Percentiles rank a stretch among this genome's conserved stretches.
These are phyloP conservation scores for Phallus indusiatus DNA, from an alignment of 768 basidiomycete species.

Conservation along the genomic window DNA sequence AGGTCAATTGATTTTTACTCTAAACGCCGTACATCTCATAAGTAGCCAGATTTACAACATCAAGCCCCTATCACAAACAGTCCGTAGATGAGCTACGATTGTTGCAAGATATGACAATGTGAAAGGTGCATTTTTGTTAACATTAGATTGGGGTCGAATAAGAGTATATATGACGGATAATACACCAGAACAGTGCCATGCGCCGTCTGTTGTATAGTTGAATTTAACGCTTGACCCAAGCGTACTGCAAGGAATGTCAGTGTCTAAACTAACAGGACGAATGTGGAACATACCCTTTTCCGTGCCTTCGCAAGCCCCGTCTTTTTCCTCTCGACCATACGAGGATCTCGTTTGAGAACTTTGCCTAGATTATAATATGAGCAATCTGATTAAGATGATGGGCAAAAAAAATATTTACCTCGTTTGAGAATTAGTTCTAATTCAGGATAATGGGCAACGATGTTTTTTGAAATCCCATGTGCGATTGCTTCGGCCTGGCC, in stretches of 20 bases:
- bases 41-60: too few relatives aligned
- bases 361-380: slow-evolving; percentile 46
- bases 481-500: slow-evolving; percentile 88
- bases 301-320: slow-evolving; percentile 87
- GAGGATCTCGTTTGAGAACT: slow-evolving; percentile 81
- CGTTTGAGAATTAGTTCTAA: slow-evolving; percentile 56
- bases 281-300: slow-evolving; percentile 58
- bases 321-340: slow-evolving; percentile 99
- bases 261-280: slow-evolving; percentile 3
- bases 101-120: too few relatives aligned
- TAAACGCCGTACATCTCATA: too few relatives aligned
- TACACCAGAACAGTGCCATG: too few relatives aligned
- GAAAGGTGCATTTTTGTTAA: too few relatives aligned
- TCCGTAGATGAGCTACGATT: too few relatives aligned
- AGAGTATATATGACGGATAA: too few relatives aligned
- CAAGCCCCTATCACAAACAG: too few relatives aligned
- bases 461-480: slow-evolving; percentile 65
- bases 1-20: too few relatives aligned
- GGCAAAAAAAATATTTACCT: slow-evolving; percentile 38
- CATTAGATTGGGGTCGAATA: too few relatives aligned
- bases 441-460: slow-evolving; percentile 62
- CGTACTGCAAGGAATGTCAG: slow-evolving; percentile 40
- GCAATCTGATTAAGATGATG: slow-evolving; percentile 3
- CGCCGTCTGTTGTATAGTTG: too few relatives aligned
- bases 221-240: slow-evolving; percentile 91